Percentiles rank a stretch among this genome's conserved stretches.
Evolutionary conservation across 768 basidiomycete genomes (phyloP).

Genomic region (Auricularia sp.): DNA sequence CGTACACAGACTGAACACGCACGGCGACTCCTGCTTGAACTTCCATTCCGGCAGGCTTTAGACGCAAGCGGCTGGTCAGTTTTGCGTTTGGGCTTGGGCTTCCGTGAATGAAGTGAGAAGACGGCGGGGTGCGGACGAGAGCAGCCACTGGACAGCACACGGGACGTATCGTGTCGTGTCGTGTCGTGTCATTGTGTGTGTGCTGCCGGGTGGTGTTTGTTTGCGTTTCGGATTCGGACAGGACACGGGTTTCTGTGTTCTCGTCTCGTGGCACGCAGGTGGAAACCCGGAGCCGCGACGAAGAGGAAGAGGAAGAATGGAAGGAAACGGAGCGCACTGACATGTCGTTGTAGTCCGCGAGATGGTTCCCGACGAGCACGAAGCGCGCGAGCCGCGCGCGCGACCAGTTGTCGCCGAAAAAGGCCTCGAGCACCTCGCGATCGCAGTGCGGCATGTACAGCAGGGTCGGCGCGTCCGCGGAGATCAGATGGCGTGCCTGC

Average conservation of each 20-base stretch:
- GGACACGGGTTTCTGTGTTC: too few species aligned
- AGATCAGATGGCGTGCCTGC: conserved; percentile 21
- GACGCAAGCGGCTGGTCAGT: background rate
- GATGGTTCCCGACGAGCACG: conserved; percentile 54
- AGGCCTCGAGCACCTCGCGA: conserved; percentile 53
- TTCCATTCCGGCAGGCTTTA: conserved; percentile 42
- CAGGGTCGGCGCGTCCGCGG: conserved; percentile 40
- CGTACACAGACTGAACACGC: conserved; percentile 45
- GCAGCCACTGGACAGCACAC: too few species aligned
- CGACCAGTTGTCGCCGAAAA: conserved; percentile 55
- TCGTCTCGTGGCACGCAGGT: too few species aligned
- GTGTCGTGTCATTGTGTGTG: too few species aligned
- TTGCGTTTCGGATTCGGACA: too few species aligned
- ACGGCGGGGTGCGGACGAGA: conserved; percentile 10
- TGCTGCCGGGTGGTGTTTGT: too few species aligned
- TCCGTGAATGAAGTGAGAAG: background rate
- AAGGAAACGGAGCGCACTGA: conserved; percentile 20
- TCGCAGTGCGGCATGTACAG: conserved; percentile 78
- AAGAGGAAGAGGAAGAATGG: background rate
- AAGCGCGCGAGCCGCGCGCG: conserved; percentile 33
- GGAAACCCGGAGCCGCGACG: background rate
- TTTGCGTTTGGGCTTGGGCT: background rate
- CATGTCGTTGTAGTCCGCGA: conserved; percentile 61
- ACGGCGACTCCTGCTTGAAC: conserved; percentile 42
- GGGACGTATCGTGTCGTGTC: too few species aligned